Evolutionary conservation across 306 rosid genomes (phyloP), one percentile per base, ranked within the genome.

Genomic region (Quercus parvula): DNA sequence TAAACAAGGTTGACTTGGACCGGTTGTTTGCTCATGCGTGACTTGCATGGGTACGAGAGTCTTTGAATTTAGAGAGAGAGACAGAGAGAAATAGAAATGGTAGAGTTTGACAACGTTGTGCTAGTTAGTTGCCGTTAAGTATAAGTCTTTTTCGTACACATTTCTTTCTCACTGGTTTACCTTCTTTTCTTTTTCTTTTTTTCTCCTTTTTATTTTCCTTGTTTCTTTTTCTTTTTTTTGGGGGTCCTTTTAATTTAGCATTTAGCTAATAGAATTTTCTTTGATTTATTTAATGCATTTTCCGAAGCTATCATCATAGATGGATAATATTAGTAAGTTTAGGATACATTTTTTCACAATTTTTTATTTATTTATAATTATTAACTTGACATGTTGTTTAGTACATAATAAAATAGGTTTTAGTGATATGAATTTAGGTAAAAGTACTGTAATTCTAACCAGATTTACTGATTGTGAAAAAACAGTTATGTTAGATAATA

Each of bases 1-100:
- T 51, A 20, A 41, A 41, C 28, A 24, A 0, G 33, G 83, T 86
- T 84, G 89, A 84, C 86, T 87, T 90, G 81, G 93, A 90, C 86
- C 67, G 90, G 93, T 87, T 76, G 93, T 89, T 88, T 85, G 70
- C 76, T 67, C 51, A 73, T 73, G 76, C 79, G 62, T 72, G 66
- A 61, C 55, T 30, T 30, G 78, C 72, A 18, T 33, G 83, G 69
- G n/a, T 14, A 12, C 28, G 38, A 4, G 3, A 62, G 24, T 25
- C 28, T 49, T 70, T 51, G 52, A 24, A 20, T 12, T 9, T n/a
- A 15, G 27, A 78, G 22, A 69, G 74, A 31, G 19, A 78, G 22
- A 22, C 0, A 69, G 55, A 68, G 61, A 20, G 41, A 11, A 0
- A 13, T 12, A 10, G n/a, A 28, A 31, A 20, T 3, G 63, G 3